Base-by-base conservation (phyloP, 2,329 filamentous ascomycete species). In the Curvularia sp. region DNA sequence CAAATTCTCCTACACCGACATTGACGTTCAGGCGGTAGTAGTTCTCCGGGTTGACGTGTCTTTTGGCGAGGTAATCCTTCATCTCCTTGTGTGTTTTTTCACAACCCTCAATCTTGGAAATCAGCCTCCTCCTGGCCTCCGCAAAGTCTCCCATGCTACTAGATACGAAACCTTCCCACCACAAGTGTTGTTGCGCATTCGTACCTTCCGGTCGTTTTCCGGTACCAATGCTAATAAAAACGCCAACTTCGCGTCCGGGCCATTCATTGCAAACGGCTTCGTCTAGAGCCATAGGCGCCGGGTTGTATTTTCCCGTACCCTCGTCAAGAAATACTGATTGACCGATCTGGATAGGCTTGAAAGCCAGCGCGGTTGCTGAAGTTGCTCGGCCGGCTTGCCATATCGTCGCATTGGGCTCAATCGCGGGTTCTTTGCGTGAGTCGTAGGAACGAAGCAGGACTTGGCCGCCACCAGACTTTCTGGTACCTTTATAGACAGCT, bases 331-430 rank as follows among this genome's bases (percentile, higher is more conserved):
- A 99, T 9, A 93, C 84, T 0, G 93, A 94, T 76, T 98, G 94
- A 3, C 95, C 95, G 39, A 99, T 91, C 65, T 91, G 89, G 49
- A 99, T 93, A 0, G 94, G 93, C 76, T 99, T 99, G 80, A 99
- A 99, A 1, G 95, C 95, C 43, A 97, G 83, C 0, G 91, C 92
- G 0, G 94, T 95, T 0, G 95, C 92, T 53, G 86, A 92, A 0
- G 95, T 99, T n/a, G 95, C 95, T 60, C 95, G 88, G 10, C 95
- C 95, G 4, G 95, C 95, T 79, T 99, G 89, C 95, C 95, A 99
- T 57, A 99, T 95, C 46, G 89, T 96, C 78, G 93, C 97, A 72
- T 97, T 91, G 61, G 92, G 94, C 76, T 97, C 93, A 2, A 94
- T 91, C 0, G 93, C 86, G 0, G 93, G 90, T 76, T 98, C 95